Base-by-base conservation (phyloP, 495 filamentous ascomycete genomes). In the Penicillium parvum region DNA sequence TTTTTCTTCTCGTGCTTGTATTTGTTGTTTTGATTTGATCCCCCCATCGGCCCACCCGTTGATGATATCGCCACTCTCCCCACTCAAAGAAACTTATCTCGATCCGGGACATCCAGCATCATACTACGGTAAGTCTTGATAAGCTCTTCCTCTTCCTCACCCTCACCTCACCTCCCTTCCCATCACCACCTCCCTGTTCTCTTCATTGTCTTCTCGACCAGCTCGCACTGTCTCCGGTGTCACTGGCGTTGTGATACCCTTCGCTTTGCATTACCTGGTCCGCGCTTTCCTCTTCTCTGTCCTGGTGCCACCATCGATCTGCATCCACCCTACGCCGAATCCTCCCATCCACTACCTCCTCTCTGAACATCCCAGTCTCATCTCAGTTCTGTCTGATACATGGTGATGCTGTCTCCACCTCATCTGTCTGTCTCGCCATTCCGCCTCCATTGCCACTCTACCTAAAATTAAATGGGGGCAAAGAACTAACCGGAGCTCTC, bases 181-280 rank as follows among this genome's bases (percentile, higher is more conserved):
- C 32, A 9, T 42, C 27, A 23, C 36, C 35, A 20, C 21, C 22
- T 32, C 32, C 33, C 30, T 18, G 10, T 9, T 32, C 26, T 41
- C 18, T 28, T 45, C 37, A 40, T 57, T 48, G 29, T 32, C 34
- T 57, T 53, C 39, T 32, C n/a, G 12, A 43, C 42, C 26, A 33
- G 37, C 40, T 14, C 37, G 38, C 45, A 36, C 36, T 42, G 29
- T 34, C 36, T 39, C 37, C 30, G 45, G 59, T 63, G 52, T 57
- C 32, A 62, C 53, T 47, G 32, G 40, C 47, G 42, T 41, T 49
- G 55, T 61, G 55, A 53, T 43, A 60, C 57, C 35, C 16, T 50
- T 37, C 20, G 35, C 30, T 37, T 28, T 10, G n/a, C n/a, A n/a
- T n/a, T 46, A 15, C 18, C 54, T 44, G 45, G 48, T 38, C 32